Conservation (phyloP, 2,329 filamentous ascomycete genomes). For the Macrophomina pseudophaseolina region DNA sequence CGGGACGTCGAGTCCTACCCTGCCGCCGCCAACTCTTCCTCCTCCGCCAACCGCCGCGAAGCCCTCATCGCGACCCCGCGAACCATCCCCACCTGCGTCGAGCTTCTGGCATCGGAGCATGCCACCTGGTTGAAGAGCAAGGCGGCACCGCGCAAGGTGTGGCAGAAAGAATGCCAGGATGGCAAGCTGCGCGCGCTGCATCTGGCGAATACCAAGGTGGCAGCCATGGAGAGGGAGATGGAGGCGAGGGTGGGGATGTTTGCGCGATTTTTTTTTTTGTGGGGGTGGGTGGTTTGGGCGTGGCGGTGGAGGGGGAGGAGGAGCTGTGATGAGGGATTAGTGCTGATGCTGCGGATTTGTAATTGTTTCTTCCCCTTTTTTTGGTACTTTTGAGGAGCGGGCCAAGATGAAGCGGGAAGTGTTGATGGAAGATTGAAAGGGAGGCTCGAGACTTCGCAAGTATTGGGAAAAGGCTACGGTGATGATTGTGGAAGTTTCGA, state of each 20-base stretch:
- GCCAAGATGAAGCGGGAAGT: no score
- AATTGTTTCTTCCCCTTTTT: no score
- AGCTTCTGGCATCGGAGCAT: conserved; percentile 12
- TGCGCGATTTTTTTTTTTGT: no score
- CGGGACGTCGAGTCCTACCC: conserved; percentile 2
- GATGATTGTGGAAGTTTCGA: no score
- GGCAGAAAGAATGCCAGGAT: not conserved
- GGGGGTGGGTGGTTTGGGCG: conserved; percentile 1
- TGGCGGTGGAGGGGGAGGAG: not conserved
- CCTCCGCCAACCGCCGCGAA: not conserved
- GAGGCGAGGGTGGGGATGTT: conserved; percentile 16
- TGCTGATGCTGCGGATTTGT: no score
- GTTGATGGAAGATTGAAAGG: no score
- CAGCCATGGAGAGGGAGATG: conserved; percentile 23
- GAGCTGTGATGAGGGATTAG: no score
- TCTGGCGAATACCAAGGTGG: conserved; percentile 9
- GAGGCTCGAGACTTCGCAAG: no score
- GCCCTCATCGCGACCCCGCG: not conserved
- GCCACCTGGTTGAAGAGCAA: conserved; percentile 24
- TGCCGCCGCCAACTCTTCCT: not conserved
- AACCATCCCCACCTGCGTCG: not conserved
- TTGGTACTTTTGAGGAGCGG: no score
- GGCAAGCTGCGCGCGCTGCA: conserved; percentile 13
- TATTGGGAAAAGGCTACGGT: no score
- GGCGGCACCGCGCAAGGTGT: conserved; percentile 2